A percentile compares a stretch with the other conserved stretches of the same genome.
These are phyloP conservation scores for Kwoniella sp. DNA, from an alignment of 768 basidiomycete genomes.

Conservation along the genomic window DNA sequence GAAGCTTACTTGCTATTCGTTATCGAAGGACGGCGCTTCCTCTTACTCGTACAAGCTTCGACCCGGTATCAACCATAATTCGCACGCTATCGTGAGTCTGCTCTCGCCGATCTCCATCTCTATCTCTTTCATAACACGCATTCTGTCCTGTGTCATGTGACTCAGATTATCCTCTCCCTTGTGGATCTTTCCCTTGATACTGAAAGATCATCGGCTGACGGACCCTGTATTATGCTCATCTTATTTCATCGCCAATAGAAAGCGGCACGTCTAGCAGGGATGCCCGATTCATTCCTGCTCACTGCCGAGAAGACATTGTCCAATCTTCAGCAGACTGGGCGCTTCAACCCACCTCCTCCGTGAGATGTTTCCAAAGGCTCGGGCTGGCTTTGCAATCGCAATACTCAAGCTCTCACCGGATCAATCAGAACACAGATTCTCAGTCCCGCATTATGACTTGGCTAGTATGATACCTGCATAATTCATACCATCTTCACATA, in stretches of 20 bases:
- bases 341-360: constrained; percentile 14
- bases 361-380: too few relatives aligned
- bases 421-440: too few relatives aligned
- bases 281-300: constrained; percentile 61
- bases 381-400: too few relatives aligned
- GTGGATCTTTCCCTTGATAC: too few relatives aligned
- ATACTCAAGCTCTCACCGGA: too few relatives aligned
- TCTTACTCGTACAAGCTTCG: constrained; percentile 78
- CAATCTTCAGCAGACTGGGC: constrained; percentile 23
- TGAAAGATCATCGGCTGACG: too few relatives aligned
- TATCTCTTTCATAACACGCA: neutral
- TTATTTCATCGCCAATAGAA: constrained; percentile 60
- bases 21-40: constrained; percentile 76
- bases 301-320: constrained; percentile 38
- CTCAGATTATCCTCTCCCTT: neutral
- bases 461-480: neutral
- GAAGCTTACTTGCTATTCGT: too few relatives aligned
- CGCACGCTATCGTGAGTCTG: constrained; percentile 65
- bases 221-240: too few relatives aligned
- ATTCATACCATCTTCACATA: constrained; percentile 5
- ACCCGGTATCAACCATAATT: constrained; percentile 84
- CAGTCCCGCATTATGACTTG: too few relatives aligned
- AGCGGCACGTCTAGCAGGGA: constrained; percentile 82
- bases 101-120: neutral
- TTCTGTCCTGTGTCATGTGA: too few relatives aligned